Evolutionary conservation across 1,139 yeast species (phyloP), one percentile per base, ranked within the genome.

Genomic region (Casaregolazyma lundiana): DNA sequence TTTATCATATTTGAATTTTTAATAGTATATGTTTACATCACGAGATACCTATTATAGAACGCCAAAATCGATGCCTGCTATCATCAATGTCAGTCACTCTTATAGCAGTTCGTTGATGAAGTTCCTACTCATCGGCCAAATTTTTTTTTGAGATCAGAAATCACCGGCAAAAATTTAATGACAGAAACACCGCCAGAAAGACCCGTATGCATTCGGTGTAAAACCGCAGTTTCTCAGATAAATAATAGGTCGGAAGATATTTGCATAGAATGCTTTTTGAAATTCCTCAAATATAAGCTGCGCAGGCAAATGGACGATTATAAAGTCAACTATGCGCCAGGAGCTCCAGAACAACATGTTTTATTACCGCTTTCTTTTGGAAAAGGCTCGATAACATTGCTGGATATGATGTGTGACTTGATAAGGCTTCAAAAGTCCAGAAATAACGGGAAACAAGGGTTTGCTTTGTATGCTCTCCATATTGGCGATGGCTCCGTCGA

Each of bases 261-360:
- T 52, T 87, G 96, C 64, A 50, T 49, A 21, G 56, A 60, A n/a
- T 90, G 97, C 63, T 89, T 87, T 56, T 62, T 76, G 22, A 71
- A 81, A 50, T 89, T 87, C 57, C 72, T 89, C 32, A 73, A 84
- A 51, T 82, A 88, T 21, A 89, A 88, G 61, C 90, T 86, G 64
- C 72, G 96, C 52, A 84, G 83, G 60, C 84, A 76, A 59, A 80
- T 90, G 87, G 90, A 84, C 21, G 76, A 72, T 47, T 87, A 76
- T 66, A 84, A 85, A 59, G 89, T 84, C 22, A 77, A 80, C 57
- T 86, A 60, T 45, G 52, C 49, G 16, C 47, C 46, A 42, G 50
- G 38, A 30, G 49, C 51, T 15, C 46, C 20, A 22, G 50, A 37
- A 19, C 59, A 47, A 69, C 71, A 66, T 38, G 72, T 84, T 0